Percentiles rank a stretch among this genome's conserved stretches.
These are phyloP conservation scores for Austroboletus niveus DNA, from an alignment of 1,284 basidiomycete species.

Conservation along the genomic window DNA sequence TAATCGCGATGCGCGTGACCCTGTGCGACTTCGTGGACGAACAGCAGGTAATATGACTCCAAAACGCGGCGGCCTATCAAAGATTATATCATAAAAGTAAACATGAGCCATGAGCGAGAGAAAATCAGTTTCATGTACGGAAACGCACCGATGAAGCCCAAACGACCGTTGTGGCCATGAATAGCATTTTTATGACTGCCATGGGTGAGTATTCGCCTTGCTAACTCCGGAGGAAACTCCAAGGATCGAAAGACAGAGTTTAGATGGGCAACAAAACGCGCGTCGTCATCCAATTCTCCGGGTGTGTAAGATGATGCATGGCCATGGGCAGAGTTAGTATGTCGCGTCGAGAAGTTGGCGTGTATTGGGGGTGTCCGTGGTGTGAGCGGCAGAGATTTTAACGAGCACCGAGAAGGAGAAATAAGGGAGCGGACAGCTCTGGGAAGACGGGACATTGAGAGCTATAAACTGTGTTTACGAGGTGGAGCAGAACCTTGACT, in stretches of 20 bases:
- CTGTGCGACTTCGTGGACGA: conserved; percentile 59
- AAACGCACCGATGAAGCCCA: conserved; percentile 65
- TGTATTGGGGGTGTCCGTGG: conserved; percentile 11
- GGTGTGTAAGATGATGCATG: background rate
- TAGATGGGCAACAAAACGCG: conserved; percentile 52
- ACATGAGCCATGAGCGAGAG: conserved; percentile 2
- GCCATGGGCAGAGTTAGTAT: background rate
- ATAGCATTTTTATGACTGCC: conserved; percentile 62
- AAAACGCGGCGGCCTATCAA: conserved; percentile 67
- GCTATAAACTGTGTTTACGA: background rate
- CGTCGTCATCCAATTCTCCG: conserved; percentile 1
- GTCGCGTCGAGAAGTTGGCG: conserved; percentile 17
- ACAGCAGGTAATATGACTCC: conserved; percentile 67
- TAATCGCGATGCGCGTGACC: conserved; percentile 52
- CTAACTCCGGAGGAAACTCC: conserved; percentile 66
- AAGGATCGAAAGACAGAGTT: conserved; percentile 61
- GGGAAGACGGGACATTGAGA: conserved; percentile 23
- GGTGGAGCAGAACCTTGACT: background rate
- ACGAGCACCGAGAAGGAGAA: conserved; percentile 6
- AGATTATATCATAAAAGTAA: conserved; percentile 1
- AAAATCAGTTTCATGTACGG: background rate
- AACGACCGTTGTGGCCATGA: conserved; percentile 65
- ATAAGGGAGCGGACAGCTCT: conserved; percentile 11
- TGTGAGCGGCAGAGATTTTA: conserved; percentile 10
- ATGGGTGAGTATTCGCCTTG: conserved; percentile 72